A percentile compares a stretch with the other conserved stretches of the same genome.
phyloP scores from a whole-genome alignment of 257 asterid genomes.

The Anisodus acutangulus region DNA sequence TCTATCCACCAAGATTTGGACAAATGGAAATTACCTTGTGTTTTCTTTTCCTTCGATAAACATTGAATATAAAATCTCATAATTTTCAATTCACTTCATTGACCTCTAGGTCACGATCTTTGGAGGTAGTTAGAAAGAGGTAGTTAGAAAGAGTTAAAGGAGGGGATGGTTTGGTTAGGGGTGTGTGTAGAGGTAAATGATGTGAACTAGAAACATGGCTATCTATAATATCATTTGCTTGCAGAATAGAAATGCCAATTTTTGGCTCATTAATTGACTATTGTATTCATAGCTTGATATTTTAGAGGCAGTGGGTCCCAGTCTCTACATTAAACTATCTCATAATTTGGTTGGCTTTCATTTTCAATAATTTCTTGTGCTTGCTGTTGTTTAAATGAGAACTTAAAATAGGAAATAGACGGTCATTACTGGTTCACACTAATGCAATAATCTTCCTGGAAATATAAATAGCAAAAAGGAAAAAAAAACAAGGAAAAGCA shows the following conservation, averaged over 20 bases:
- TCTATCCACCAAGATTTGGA: no score
- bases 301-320: not conserved
- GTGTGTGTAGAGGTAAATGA: not conserved
- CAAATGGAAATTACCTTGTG: no score
- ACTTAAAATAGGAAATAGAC: not conserved
- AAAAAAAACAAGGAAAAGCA: not conserved
- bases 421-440: not conserved
- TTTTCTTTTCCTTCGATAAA: no score
- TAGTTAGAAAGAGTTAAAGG: not conserved
- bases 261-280: not conserved
- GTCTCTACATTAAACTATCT: not conserved
- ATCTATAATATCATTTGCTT: not conserved
- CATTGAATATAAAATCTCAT: no score
- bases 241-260: not conserved
- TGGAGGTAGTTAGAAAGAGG: no score
- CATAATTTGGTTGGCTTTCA: not conserved
- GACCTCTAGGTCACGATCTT: no score
- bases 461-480: not conserved
- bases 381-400: not conserved
- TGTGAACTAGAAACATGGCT: not conserved
- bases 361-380: slow-evolving; percentile 15
- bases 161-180: not conserved
- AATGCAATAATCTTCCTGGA: not conserved
- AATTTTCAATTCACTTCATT: no score
- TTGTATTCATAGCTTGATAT: not conserved